These are phyloP conservation scores for Astrothelium subdiscretum DNA, from an alignment of 495 filamentous ascomycete genomes.

Conservation along the genomic window DNA sequence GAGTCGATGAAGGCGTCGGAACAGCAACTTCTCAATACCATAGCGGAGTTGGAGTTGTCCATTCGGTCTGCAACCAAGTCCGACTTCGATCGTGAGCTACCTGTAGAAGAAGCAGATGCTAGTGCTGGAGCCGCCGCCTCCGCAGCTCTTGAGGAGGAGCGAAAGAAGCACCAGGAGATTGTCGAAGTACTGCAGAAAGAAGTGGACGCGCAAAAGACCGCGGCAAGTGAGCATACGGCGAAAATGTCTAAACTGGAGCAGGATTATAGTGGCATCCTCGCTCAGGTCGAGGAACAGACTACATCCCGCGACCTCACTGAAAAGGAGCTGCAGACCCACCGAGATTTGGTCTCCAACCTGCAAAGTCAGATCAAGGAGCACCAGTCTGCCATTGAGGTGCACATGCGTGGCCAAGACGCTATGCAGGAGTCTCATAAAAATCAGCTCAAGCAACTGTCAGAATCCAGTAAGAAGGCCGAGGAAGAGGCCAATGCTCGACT, in stretches of 20 bases:
- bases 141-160: conserved; percentile 39
- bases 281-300: conserved; percentile 39
- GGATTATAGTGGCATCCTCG: conserved; percentile 32
- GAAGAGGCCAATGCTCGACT: conserved; percentile 8
- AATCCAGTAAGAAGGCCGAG: conserved; percentile 31
- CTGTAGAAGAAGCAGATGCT: conserved; percentile 22
- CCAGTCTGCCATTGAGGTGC: conserved; percentile 40
- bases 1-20: conserved; percentile 64
- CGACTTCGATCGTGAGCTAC: neutral
- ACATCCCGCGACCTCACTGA: conserved; percentile 30
- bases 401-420: conserved; percentile 41
- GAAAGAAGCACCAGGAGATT: conserved; percentile 49
- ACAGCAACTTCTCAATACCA: conserved; percentile 55
- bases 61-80: conserved; percentile 46
- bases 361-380: conserved; percentile 39
- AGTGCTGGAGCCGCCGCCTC: conserved; percentile 28
- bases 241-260: conserved; percentile 36
- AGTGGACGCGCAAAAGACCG: conserved; percentile 66
- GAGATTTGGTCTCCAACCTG: conserved; percentile 31
- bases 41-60: conserved; percentile 54
- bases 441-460: conserved; percentile 39
- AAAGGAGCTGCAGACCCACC: conserved; percentile 32
- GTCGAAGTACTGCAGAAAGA: conserved; percentile 57
- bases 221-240: conserved; percentile 29
- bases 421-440: conserved; percentile 43